Base-by-base conservation (phyloP, 1,139 yeast genomes). In the Scheffersomyces insectosa region DNA sequence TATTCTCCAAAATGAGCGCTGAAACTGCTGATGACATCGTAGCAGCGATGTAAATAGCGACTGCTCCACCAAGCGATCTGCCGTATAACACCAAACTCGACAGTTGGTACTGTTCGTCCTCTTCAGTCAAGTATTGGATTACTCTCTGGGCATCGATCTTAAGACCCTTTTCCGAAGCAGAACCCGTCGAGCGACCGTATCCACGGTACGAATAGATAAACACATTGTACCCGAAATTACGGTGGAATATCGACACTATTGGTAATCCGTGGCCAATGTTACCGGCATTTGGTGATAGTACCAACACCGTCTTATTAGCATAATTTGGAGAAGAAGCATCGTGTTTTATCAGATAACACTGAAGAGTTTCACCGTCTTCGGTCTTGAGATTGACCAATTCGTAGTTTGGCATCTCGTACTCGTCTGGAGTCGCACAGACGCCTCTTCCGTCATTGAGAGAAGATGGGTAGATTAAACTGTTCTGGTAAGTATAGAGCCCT, bases 221-320 rank as follows among this genome's bases (percentile, higher is more conserved):
- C 2, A 91, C 97, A 61, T 93, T 90, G 63, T 84, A 82, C 11
- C 82, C 80, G 62, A 87, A 75, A 38, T 76, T 71, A 43, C 75
- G 68, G 64, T 81, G 88, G 51, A 93, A 83, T 12, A 85, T 67
- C 42, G 84, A 76, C 1, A 88, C 96, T 6, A 90, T 79, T 1
- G 98, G 97, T 42, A 93, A 70, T 16, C 90, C 85, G 60, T 89
- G 93, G 31, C 99, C 99, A 44, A 93, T 93, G 62, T 95, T 93
- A 4, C 99, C 99, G 2, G 98, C 99, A 65, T 93, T 93, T 3
- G 99, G 99, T 36, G 90, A 85, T 43, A 90, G 73, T 28, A 93
- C 76, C 38, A 95, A 60, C 7, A 93, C 76, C 0, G 99, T 91
- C 49, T 85, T 85, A 52, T 80, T 75, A 29, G 72, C 62, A 46